A percentile compares a stretch with the other conserved stretches of the same genome.
phyloP scores from a whole-genome alignment of 495 filamentous ascomycete genomes.

The Hypoxylon fuscum region DNA sequence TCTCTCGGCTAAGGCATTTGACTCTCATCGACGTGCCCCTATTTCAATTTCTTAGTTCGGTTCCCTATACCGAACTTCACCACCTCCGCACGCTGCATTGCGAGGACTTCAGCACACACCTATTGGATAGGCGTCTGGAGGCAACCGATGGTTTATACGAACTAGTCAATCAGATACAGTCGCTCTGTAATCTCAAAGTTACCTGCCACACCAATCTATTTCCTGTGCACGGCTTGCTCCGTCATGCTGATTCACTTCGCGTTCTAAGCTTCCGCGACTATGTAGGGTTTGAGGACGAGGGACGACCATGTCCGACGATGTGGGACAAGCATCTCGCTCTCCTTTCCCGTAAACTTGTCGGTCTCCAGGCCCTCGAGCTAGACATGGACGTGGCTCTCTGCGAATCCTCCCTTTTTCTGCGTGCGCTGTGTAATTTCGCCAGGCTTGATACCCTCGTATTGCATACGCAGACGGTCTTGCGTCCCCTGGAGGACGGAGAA shows the following conservation, averaged over 20 bases:
- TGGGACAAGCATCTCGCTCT: conserved; percentile 15
- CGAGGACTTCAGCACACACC: conserved; percentile 41
- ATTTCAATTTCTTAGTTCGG: conserved; percentile 40
- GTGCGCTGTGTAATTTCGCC: conserved; percentile 27
- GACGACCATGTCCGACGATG: conserved; percentile 38
- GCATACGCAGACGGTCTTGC: conserved; percentile 43
- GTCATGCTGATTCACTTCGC: conserved; percentile 33
- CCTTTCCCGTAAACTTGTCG: conserved; percentile 24
- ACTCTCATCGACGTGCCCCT: conserved; percentile 44
- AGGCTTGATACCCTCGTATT: conserved; percentile 33
- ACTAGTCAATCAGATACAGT: conserved; percentile 35
- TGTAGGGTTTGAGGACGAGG: conserved; percentile 39
- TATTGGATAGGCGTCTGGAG: conserved; percentile 23
- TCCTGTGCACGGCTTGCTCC: conserved; percentile 32
- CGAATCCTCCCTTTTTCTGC: conserved; percentile 24
- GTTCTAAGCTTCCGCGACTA: conserved; percentile 42
- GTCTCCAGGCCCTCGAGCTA: conserved; percentile 35
- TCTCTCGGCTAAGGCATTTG: conserved; percentile 39
- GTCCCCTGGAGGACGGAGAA: conserved; percentile 6
- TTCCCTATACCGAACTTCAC: conserved; percentile 29
- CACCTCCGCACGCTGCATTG: conserved; percentile 34
- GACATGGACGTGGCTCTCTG: conserved; percentile 37
- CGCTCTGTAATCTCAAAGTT: conserved; percentile 30
- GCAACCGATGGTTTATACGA: conserved; percentile 31
- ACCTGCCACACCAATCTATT: conserved; percentile 37